phyloP scores from a whole-genome alignment of 805 yeast species.

The Ogataea thermomethanolica region DNA sequence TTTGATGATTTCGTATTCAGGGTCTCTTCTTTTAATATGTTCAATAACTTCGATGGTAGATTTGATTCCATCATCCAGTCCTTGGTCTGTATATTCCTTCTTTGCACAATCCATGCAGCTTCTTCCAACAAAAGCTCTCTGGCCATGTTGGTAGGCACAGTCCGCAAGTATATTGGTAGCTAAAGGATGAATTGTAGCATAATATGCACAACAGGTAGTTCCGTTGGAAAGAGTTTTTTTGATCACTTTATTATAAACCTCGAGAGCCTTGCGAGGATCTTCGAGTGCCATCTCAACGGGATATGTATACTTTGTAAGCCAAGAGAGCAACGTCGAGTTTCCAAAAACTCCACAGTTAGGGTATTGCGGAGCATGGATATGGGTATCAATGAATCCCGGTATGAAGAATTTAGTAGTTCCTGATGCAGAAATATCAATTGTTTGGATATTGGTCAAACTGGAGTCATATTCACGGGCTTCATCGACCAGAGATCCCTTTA shows the following conservation, averaged over 20 bases:
- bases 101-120: conserved; percentile 77
- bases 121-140: conserved; percentile 82
- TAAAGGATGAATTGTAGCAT: conserved; percentile 45
- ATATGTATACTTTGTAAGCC: conserved; percentile 84
- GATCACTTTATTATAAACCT: conserved; percentile 63
- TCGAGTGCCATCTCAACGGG: conserved; percentile 69
- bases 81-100: conserved; percentile 11
- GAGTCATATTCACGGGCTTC: conserved; percentile 8
- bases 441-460: conserved; percentile 20
- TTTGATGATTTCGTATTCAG: conserved; percentile 44
- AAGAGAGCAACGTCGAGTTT: conserved; percentile 63
- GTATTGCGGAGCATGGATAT: conserved; percentile 74
- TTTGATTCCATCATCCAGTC: conserved; percentile 16
- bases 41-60: conserved; percentile 52
- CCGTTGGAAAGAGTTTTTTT: conserved; percentile 65
- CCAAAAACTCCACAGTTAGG: conserved; percentile 79
- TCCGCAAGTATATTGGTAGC: conserved; percentile 74
- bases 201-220: conserved; percentile 85
- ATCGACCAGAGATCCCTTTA: conserved; percentile 1
- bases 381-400: conserved; percentile 76
- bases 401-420: conserved; percentile 51
- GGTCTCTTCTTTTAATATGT: conserved; percentile 50
- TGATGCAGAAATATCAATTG: conserved; percentile 32
- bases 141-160: conserved; percentile 59
- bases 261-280: conserved; percentile 47